Evolutionary conservation across 495 filamentous ascomycete genomes (phyloP), one percentile per base, ranked within the genome.

Genomic region (Parmelia sp.): DNA sequence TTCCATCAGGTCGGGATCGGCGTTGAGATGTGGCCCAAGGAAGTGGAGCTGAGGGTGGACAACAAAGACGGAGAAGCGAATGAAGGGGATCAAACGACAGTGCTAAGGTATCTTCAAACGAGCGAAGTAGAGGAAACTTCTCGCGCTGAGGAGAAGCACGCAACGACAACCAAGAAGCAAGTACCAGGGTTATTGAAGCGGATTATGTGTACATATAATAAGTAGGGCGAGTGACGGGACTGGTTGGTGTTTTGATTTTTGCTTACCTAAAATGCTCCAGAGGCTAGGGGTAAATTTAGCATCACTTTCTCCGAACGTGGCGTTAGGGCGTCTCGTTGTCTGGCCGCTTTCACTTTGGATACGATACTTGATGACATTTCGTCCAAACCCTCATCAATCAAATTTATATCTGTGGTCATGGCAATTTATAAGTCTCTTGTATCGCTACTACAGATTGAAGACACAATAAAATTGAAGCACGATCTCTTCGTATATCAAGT

Each of bases 41-140:
- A 19, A 33, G 27, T 31, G 37, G 49, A 36, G 35, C 40, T 31
- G 23, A 40, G 37, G 49, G 7, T 15, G 23, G 21, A 40, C 19
- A 29, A 61, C 27, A 62, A 63, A 39, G 42, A 57, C 25, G 37
- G 35, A 31, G 37, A 63, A 42, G 47, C 25, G 49, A 23, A 31
- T 31, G 36, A 36, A 57, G 7, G 40, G 37, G 35, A 44, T 42
- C 5, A 19, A 53, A 53, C 14, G 49, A 53, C 49, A 31, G 25
- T 53, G 49, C 1, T 11, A 15, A 29, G 27, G 27, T 23, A 29
- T 53, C 27, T 14, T 17, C 27, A 14, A 53, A 19, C 12, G 27
- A 53, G 25, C 3, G 49, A 53, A 53, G 4, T 7, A 4, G 1
- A 0, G 23, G 25, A 31, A 53, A 15, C 25, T 17, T 5, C 27